A percentile compares a stretch with the other conserved stretches of the same genome.
These are phyloP conservation scores for Jamesozyma gamospora DNA, from an alignment of 805 yeast genomes.

Conservation along the genomic window DNA sequence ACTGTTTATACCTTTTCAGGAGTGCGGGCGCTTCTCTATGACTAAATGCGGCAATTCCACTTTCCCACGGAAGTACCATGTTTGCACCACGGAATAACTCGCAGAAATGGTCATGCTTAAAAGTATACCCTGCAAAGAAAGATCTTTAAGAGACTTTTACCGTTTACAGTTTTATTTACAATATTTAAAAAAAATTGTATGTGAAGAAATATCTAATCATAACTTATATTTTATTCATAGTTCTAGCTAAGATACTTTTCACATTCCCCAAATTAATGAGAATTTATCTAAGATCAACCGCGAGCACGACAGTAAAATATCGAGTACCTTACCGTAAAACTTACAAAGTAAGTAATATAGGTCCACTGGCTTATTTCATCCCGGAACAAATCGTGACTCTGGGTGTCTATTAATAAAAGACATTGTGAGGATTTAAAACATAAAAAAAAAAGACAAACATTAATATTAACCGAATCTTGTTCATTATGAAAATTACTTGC, in stretches of 20 bases:
- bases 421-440: slow-evolving; percentile 28
- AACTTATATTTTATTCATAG: slow-evolving; percentile 17
- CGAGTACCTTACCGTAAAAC: slow-evolving; percentile 12
- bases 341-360: slow-evolving; percentile 15
- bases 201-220: slow-evolving; percentile 19
- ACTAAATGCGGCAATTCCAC: too few relatives aligned
- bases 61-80: too few relatives aligned
- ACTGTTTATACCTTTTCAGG: too few relatives aligned
- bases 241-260: slow-evolving; percentile 22
- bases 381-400: slow-evolving; percentile 39
- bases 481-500: too few relatives aligned
- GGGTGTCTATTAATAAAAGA: slow-evolving; percentile 64
- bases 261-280: slow-evolving; percentile 14
- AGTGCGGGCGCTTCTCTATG: too few relatives aligned
- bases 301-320: slow-evolving; percentile 64
- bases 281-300: slow-evolving; percentile 74
- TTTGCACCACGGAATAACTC: too few relatives aligned
- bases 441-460: background rate
- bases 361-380: slow-evolving; percentile 23
- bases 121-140: too few relatives aligned
- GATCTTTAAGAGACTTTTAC: too few relatives aligned
- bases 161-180: background rate
- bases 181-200: slow-evolving; percentile 4
- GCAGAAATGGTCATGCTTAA: too few relatives aligned
- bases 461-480: too few relatives aligned